phyloP scores from a whole-genome alignment of 2,329 filamentous ascomycete genomes.

The Cladosporium velox region DNA sequence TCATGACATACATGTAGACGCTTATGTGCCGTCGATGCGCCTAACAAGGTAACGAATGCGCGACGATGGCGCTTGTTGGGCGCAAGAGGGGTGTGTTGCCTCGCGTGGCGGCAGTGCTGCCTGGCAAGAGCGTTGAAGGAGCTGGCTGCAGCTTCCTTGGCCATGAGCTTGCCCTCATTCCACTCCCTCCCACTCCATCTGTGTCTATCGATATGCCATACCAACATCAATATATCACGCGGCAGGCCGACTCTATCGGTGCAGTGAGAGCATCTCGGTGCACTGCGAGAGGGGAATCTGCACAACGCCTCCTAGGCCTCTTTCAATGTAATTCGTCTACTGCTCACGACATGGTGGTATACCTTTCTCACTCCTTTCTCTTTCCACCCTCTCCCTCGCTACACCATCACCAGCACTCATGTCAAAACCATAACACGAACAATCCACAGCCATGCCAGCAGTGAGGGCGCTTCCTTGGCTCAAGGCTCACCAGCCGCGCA shows the following conservation, averaged over 20 bases:
- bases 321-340: no score
- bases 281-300: not conserved
- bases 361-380: not conserved
- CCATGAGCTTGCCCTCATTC: not conserved
- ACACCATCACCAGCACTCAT: not conserved
- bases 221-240: not conserved
- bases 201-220: not conserved
- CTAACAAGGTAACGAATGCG: not conserved
- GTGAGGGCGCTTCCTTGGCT: not conserved
- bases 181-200: not conserved
- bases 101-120: not conserved
- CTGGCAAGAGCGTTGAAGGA: slow-evolving; percentile 1
- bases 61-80: not conserved
- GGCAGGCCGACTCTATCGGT: not conserved
- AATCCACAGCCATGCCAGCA: not conserved
- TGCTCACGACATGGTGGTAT: not conserved
- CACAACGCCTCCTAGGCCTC: not conserved
- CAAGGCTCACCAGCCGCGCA: not conserved
- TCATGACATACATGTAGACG: not conserved
- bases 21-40: not conserved
- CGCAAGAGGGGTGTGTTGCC: not conserved
- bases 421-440: not conserved
- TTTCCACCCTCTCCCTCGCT: not conserved
- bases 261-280: not conserved
- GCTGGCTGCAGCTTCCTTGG: not conserved